Evolutionary conservation across 306 rosid genomes (phyloP).

Genomic region (Senna siamea): DNA sequence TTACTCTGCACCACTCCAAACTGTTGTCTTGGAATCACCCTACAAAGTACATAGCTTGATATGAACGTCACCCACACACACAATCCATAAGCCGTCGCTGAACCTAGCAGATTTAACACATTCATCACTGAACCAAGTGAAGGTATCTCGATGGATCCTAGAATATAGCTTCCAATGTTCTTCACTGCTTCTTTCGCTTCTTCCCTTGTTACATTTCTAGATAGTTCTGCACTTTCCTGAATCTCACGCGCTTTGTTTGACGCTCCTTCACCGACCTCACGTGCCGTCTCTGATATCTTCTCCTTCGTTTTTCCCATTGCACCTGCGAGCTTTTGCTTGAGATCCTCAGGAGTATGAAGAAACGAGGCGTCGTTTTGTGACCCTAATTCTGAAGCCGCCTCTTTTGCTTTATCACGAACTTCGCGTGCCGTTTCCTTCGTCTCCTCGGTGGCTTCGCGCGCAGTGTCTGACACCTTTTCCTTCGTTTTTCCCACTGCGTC

Average conservation of each 20-base stretch:
- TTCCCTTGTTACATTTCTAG: slow-evolving; percentile 36
- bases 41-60: slow-evolving; percentile 60
- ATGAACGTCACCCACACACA: slow-evolving; percentile 73
- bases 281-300: neutral
- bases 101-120: slow-evolving; percentile 49
- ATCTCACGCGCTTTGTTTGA: slow-evolving; percentile 35
- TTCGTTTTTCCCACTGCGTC: slow-evolving; percentile 54
- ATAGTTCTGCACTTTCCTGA: slow-evolving; percentile 36
- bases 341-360: slow-evolving; percentile 47
- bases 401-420: too few species aligned
- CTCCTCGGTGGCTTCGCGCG: slow-evolving; percentile 33
- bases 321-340: slow-evolving; percentile 43
- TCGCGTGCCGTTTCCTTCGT: too few species aligned
- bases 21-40: slow-evolving; percentile 64
- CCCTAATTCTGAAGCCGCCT: too few species aligned
- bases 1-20: slow-evolving; percentile 81
- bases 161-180: neutral
- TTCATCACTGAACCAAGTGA: slow-evolving; percentile 25
- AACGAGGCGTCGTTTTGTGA: neutral
- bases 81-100: slow-evolving; percentile 64
- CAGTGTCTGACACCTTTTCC: slow-evolving; percentile 32
- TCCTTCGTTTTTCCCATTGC: neutral
- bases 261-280: neutral
- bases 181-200: slow-evolving; percentile 18
- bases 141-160: neutral